These are phyloP conservation scores for Xylaria flabelliformis DNA, from an alignment of 495 filamentous ascomycete species.

Conservation along the genomic window DNA sequence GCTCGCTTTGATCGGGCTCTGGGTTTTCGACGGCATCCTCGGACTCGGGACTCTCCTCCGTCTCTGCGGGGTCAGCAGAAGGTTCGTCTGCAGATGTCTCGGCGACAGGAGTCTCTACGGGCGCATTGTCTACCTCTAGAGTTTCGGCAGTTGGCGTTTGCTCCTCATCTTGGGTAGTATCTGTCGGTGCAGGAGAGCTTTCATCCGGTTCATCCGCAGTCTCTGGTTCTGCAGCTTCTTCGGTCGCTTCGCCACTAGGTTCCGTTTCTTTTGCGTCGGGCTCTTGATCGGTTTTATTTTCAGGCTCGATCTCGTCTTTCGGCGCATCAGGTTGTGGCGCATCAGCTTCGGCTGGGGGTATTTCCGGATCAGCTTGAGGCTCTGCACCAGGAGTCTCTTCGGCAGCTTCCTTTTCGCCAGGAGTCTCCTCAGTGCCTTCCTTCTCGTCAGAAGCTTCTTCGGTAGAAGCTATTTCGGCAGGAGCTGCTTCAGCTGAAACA, in stretches of 20 bases:
- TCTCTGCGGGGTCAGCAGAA: not conserved
- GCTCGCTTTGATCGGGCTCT: slow-evolving; percentile 2
- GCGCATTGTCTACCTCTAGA: not conserved
- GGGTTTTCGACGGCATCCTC: slow-evolving; percentile 19
- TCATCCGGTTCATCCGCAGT: slow-evolving; percentile 27
- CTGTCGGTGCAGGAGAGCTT: not conserved
- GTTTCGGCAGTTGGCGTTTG: not conserved
- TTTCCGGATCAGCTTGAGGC: slow-evolving; percentile 12
- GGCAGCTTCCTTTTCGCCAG: slow-evolving; percentile 13
- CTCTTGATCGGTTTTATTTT: slow-evolving; percentile 27
- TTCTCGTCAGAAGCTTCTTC: not conserved
- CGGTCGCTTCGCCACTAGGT: not conserved
- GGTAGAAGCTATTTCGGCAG: not conserved
- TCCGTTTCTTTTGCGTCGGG: slow-evolving; percentile 21
- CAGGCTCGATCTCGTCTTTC: slow-evolving; percentile 20
- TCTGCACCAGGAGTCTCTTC: not conserved
- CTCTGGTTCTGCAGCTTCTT: slow-evolving; percentile 25
- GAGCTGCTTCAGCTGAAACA: not conserved
- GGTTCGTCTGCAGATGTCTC: not conserved
- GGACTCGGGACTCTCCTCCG: not conserved
- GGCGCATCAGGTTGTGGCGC: not conserved
- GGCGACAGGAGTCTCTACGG: not conserved
- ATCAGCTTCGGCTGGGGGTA: not conserved
- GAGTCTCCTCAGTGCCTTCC: not conserved
- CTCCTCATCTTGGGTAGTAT: not conserved